Conservation (phyloP, 116 monocot genomes). For the Trichopus zeylanicus region DNA sequence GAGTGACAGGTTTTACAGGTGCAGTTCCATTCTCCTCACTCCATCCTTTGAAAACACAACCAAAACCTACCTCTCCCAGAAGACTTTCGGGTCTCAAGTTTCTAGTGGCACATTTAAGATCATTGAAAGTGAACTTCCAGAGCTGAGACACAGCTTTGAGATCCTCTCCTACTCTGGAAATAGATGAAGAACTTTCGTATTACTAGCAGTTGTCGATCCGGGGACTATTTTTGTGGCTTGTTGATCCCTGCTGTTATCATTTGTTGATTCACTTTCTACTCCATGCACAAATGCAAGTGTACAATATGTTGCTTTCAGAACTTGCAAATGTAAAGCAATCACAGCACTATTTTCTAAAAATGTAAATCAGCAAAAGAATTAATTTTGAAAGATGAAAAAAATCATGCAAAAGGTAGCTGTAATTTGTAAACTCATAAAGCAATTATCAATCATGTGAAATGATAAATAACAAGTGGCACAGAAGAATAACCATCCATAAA, state of each 20-base stretch:
- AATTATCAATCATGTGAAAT: too few species aligned
- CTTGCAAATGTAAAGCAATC: too few species aligned
- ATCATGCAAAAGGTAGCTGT: too few species aligned
- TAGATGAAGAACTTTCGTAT: constrained; percentile 35
- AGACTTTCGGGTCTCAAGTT: constrained; percentile 51
- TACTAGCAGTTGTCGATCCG: constrained; percentile 31
- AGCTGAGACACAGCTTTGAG: constrained; percentile 37
- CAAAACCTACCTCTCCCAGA: constrained; percentile 52
- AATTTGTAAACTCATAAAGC: too few species aligned
- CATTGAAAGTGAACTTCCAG: constrained; percentile 38
- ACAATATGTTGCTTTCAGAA: not conserved
- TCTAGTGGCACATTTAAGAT: constrained; percentile 41
- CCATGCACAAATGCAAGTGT: constrained; percentile 2
- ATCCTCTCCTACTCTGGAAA: constrained; percentile 23
- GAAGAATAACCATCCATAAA: too few species aligned
- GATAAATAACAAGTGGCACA: too few species aligned
- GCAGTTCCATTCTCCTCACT: constrained; percentile 54
- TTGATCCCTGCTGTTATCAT: constrained; percentile 29
- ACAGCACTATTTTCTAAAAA: too few species aligned
- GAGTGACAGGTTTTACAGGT: constrained; percentile 45
- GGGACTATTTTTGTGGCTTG: constrained; percentile 18
- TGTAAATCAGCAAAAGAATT: too few species aligned
- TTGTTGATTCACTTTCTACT: constrained; percentile 37
- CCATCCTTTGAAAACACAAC: constrained; percentile 61
- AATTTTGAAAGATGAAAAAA: too few species aligned